Conservation (phyloP, 164 flowering plant genomes). For the Amborella trichopoda region DNA sequence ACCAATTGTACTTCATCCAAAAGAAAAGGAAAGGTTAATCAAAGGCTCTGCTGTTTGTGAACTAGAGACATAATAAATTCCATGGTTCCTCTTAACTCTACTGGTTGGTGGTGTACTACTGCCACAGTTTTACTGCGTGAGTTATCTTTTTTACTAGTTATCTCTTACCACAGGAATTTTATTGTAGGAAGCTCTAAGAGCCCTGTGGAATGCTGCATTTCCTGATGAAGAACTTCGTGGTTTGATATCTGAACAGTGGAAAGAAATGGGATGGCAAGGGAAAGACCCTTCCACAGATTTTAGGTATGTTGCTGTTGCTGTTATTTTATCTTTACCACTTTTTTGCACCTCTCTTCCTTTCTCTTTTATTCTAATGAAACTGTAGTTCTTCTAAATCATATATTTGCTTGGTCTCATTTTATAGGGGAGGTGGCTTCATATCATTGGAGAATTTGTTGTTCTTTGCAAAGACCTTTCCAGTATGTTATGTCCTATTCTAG, state of each 20-base stretch:
- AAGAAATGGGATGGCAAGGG: slow-evolving; percentile 28
- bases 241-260: slow-evolving; percentile 23
- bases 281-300: slow-evolving; percentile 24
- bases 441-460: slow-evolving; percentile 19
- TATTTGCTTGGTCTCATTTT: neutral
- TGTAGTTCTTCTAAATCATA: neutral
- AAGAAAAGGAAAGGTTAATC: too few species aligned
- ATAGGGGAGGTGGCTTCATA: slow-evolving; percentile 23
- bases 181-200: slow-evolving; percentile 18
- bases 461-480: slow-evolving; percentile 18
- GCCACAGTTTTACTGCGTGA: too few species aligned
- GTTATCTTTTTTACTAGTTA: neutral
- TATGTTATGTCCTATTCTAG: too few species aligned
- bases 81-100: too few species aligned
- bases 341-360: neutral
- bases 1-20: too few species aligned
- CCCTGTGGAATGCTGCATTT: slow-evolving; percentile 19
- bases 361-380: neutral
- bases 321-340: neutral
- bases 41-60: too few species aligned
- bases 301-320: slow-evolving; percentile 7
- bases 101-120: too few species aligned
- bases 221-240: slow-evolving; percentile 20
- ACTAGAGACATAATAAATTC: too few species aligned
- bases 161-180: neutral